Evolutionary conservation across 176 grass and related monocot species (phyloP), one percentile per base, ranked within the genome.

Genomic region (Elymus sibiricus): DNA sequence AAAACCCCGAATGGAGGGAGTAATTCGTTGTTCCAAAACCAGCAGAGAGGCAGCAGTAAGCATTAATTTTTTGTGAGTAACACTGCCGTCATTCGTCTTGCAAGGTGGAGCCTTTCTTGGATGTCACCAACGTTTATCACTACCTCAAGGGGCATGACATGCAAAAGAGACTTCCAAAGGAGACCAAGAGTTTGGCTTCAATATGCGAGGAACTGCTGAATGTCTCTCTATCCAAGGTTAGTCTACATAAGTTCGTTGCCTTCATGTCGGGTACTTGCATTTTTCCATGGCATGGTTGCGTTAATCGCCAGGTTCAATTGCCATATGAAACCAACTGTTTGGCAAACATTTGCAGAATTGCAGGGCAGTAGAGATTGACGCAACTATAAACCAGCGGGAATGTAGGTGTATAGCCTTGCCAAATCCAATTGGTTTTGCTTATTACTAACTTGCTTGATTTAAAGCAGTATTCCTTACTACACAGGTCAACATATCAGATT

Each of bases 161-260:
- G 32, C 90, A 86, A 59, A 93, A 86, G 88, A 92, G 79, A 73
- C 42, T 87, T 67, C 89, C 94, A 64, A 99, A 88, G 70, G 92
- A 96, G 55, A 99, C 91, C 38, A 96, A 95, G 91, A 99, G 97
- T 84, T 94, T 99, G 67, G 94, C 97, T 71, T 87, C 90, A 64
- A 82, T 99, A 85, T 99, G 94, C 65, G 74, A 88, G 32, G 94
- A 96, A 89, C 28, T 99, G 28, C 77, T 99, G 9, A 75, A 85
- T 74, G 70, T 99, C 44, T 90, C 87, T 73, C 86, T 99, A 86
- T 99, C 97, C 28, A 99, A 99, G 94, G 97, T 99, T 89, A 47
- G 61, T 19, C 6, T 51, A 72, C 25, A 68, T 25, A 10, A 59
- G 53, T 66, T 80, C 2, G 65, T 82, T 53, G 1, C 80, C 27